Base-by-base conservation (phyloP, 2,329 filamentous ascomycete genomes). In the Colletotrichum theobromicola region DNA sequence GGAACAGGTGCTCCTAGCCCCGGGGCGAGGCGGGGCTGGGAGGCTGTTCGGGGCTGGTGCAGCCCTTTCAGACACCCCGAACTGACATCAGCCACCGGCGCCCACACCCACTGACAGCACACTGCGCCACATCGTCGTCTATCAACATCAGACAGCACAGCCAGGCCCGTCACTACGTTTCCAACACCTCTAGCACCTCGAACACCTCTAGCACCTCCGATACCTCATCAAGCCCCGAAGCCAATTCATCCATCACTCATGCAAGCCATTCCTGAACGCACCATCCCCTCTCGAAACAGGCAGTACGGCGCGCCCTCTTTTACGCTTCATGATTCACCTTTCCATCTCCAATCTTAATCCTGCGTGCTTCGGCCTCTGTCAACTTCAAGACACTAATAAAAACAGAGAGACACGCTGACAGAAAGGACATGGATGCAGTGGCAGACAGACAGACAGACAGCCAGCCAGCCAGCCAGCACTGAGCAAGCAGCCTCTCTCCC, bases 371-470 rank as follows among this genome's bases (percentile, higher is more conserved):
- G 61, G 67, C 37, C 30, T 21, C 16, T 32, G 35, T 46, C 61
- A 61, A 30, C 16, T 74, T 26, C 62, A 64, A 74, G 72, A 74
- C 72, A 71, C 34, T 46, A 71, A 74, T 74, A 32, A 71, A 53
- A 71, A 55, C 50, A 71, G 61, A 71, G 64, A 74, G 50, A 74
- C 50, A 70, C 61, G 37, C 37, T 46, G 57, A 24, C 57, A 18
- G 55, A n/a, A 10, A 30, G 24, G 24, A 30, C 28, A 30, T 46
- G 37, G 37, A 46, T 46, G 37, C 37, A 46, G 37, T 16, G 18
- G 37, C 37, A 46, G n/a, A 46, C 18, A 12, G 57, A 34, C 57
- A 60, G 28, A 34, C 57, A 15, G 26, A n/a, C 18, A 24, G 24
- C 4, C 28, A 30, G n/a, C n/a, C n/a, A n/a, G n/a, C n/a, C n/a